Conservation (phyloP, 495 filamentous ascomycete species). For the Sphaerosporella brunnea region DNA sequence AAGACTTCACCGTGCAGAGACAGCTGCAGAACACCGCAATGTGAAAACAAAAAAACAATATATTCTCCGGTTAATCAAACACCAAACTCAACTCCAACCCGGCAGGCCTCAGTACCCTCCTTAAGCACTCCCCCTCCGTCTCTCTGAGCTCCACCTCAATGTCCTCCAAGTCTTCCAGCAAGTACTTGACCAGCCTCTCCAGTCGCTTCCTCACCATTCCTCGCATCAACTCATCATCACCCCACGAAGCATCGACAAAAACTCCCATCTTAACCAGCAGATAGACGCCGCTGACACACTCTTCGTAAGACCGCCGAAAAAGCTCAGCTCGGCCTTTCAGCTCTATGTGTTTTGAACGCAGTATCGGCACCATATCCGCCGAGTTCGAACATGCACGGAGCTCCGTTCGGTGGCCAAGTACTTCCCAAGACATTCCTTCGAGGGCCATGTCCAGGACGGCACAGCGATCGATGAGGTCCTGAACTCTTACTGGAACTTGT, state of each 20-base stretch:
- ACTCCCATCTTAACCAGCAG: background rate
- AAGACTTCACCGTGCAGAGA: no score
- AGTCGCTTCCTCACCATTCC: background rate
- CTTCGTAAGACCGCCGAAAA: background rate
- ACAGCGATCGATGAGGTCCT: background rate
- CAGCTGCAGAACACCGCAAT: no score
- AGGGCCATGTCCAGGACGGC: background rate
- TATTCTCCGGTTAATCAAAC: background rate
- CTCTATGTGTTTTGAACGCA: background rate
- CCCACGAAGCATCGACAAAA: background rate
- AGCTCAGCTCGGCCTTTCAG: background rate
- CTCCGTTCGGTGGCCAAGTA: background rate
- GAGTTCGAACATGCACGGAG: background rate
- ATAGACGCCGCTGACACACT: background rate
- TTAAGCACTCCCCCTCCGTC: background rate
- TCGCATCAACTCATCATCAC: background rate
- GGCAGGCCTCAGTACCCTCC: constrained; percentile 1
- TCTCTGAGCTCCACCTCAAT: background rate
- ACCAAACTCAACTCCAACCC: constrained; percentile 3
- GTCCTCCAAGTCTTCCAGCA: background rate
- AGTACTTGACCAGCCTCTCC: background rate
- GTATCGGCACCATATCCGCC: background rate
- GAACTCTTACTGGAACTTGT: background rate
- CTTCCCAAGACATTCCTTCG: background rate
- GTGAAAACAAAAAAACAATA: background rate